Evolutionary conservation across 2,329 filamentous ascomycete species (phyloP).

Genomic region (Thielaviopsis ethacetica): DNA sequence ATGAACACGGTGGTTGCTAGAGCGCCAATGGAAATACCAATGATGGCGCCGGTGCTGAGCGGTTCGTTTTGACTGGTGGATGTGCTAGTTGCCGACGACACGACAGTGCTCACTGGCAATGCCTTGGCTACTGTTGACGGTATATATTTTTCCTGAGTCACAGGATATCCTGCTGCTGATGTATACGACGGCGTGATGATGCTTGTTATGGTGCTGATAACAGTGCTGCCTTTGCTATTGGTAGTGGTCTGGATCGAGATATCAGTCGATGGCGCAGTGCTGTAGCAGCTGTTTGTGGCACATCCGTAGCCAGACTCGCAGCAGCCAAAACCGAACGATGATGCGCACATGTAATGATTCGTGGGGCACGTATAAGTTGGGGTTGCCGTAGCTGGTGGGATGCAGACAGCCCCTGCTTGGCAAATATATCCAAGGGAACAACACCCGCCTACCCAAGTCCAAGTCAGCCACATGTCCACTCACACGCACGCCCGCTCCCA

Average conservation of each 20-base stretch:
- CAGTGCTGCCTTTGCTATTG: background rate
- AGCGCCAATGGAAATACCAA: slow-evolving; percentile 8
- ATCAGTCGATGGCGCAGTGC: background rate
- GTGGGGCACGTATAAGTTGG: slow-evolving; percentile 26
- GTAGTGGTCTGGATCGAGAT: background rate
- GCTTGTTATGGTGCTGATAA: background rate
- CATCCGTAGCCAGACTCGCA: slow-evolving; percentile 34
- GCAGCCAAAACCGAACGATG: slow-evolving; percentile 35
- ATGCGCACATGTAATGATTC: slow-evolving; percentile 31
- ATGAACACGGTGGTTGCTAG: background rate
- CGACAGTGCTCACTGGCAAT: background rate
- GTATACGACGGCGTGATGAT: background rate
- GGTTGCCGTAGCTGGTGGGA: slow-evolving; percentile 25
- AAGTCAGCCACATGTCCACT: background rate
- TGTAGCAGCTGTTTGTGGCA: slow-evolving; percentile 14
- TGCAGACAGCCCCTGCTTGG: slow-evolving; percentile 23
- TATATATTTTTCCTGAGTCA: background rate
- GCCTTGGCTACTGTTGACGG: slow-evolving; percentile 7
- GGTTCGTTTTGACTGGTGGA: background rate
- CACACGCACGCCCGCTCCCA: background rate
- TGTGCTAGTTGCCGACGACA: background rate
- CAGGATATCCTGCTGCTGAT: background rate
- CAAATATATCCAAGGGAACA: slow-evolving; percentile 31
- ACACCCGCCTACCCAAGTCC: slow-evolving; percentile 23
- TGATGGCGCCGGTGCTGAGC: slow-evolving; percentile 3